phyloP scores from a whole-genome alignment of 2,329 filamentous ascomycete species.

The Lachnellula occidentalis region DNA sequence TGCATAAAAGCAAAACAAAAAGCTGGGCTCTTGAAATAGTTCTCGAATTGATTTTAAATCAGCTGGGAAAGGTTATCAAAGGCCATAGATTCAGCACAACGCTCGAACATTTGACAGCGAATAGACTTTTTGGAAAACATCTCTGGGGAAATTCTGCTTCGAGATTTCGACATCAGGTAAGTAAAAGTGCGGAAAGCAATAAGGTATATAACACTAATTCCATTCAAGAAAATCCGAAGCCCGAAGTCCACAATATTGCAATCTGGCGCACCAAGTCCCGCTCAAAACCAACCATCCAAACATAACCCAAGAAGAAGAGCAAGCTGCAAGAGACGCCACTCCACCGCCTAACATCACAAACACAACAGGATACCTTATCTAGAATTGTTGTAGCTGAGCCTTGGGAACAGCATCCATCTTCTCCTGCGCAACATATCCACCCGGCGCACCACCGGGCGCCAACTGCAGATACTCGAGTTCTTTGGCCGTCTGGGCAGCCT shows the following conservation, averaged over 20 bases:
- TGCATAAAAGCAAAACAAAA: too few relatives aligned
- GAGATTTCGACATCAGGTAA: too few relatives aligned
- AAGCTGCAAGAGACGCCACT: background rate
- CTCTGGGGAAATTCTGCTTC: too few relatives aligned
- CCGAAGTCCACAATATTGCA: background rate
- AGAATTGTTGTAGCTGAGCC: background rate
- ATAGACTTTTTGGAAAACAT: too few relatives aligned
- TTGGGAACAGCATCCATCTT: conserved; percentile 6
- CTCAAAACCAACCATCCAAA: background rate
- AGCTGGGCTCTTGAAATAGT: too few relatives aligned
- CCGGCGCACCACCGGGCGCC: background rate
- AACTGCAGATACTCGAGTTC: conserved; percentile 7
- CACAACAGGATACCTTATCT: too few relatives aligned
- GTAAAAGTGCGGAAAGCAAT: too few relatives aligned
- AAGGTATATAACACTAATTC: too few relatives aligned
- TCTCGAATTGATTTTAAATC: too few relatives aligned
- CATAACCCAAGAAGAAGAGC: background rate
- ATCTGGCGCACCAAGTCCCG: background rate
- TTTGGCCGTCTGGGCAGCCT: conserved; percentile 5
- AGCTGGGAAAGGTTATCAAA: too few relatives aligned
- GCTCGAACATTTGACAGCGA: too few relatives aligned
- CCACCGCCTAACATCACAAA: background rate
- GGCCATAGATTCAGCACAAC: too few relatives aligned
- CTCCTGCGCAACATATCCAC: background rate
- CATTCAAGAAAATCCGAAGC: background rate